These are phyloP conservation scores for Danielozyma ontarioensis DNA, from an alignment of 805 yeast species.

Conservation along the genomic window DNA sequence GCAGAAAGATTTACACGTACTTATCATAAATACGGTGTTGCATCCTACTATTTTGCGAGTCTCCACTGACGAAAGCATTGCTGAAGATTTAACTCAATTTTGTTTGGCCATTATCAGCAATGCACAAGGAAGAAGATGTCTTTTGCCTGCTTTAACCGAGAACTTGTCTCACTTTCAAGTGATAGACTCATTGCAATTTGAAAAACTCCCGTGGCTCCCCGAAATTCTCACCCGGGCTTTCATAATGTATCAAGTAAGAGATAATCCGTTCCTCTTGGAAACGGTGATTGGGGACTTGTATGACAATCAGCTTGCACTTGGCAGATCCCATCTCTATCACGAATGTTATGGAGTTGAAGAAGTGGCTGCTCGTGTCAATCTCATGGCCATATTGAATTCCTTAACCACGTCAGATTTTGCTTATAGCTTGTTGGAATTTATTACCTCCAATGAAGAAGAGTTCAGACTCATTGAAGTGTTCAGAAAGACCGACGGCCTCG, in stretches of 20 bases:
- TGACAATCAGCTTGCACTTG: conserved; percentile 37
- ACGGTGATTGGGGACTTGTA: conserved; percentile 47
- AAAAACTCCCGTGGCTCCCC: conserved; percentile 45
- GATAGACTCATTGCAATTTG: conserved; percentile 26
- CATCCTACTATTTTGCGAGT: conserved; percentile 34
- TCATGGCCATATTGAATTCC: conserved; percentile 43
- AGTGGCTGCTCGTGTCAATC: conserved; percentile 44
- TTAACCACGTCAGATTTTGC: conserved; percentile 23
- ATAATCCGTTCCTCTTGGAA: conserved; percentile 57
- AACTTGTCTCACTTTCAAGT: conserved; percentile 43
- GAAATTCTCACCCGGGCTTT: conserved; percentile 42
- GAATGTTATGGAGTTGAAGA: conserved; percentile 56
- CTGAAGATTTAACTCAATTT: conserved; percentile 24
- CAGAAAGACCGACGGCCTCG: conserved; percentile 61
- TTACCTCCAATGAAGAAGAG: conserved; percentile 31
- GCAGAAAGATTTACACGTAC: conserved; percentile 59
- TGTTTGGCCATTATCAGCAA: conserved; percentile 41
- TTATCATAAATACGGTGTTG: conserved; percentile 48
- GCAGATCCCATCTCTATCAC: conserved; percentile 30
- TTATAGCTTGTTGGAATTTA: conserved; percentile 22
- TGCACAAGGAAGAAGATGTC: conserved; percentile 59
- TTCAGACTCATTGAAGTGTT: conserved; percentile 45
- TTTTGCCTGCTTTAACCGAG: conserved; percentile 56
- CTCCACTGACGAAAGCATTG: conserved; percentile 25
- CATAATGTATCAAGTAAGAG: conserved; percentile 48